phyloP scores from a whole-genome alignment of 2,329 filamentous ascomycete species.

The Chaetomiaceae sp. region DNA sequence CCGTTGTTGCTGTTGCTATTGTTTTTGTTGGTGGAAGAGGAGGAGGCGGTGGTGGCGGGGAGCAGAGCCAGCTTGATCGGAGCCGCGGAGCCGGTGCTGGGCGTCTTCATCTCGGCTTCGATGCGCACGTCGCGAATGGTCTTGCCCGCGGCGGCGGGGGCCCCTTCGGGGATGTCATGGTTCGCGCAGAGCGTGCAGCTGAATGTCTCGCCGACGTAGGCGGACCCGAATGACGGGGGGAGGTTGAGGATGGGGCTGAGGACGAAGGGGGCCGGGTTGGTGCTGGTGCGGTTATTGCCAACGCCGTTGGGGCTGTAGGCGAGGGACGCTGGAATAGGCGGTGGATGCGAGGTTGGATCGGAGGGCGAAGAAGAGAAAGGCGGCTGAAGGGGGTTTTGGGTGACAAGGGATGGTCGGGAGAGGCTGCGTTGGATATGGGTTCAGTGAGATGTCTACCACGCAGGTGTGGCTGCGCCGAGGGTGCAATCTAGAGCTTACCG shows the following conservation, averaged over 20 bases:
- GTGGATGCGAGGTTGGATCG: slow-evolving; percentile 41
- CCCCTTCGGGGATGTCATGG: slow-evolving; percentile 57
- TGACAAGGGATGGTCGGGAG: slow-evolving; percentile 72
- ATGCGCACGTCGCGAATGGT: slow-evolving; percentile 74
- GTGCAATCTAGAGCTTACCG: slow-evolving; percentile 41
- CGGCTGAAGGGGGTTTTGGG: slow-evolving; percentile 60
- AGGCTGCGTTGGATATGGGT: slow-evolving; percentile 50
- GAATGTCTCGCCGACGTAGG: slow-evolving; percentile 94
- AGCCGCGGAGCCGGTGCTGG: slow-evolving; percentile 42
- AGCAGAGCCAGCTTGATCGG: slow-evolving; percentile 8
- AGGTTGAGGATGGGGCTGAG: slow-evolving; percentile 70
- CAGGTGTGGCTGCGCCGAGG: slow-evolving; percentile 6
- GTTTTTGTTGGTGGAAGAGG: neutral
- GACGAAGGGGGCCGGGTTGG: slow-evolving; percentile 47
- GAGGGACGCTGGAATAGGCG: slow-evolving; percentile 61
- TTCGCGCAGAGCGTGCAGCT: slow-evolving; percentile 94
- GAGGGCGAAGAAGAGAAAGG: slow-evolving; percentile 35
- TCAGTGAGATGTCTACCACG: neutral
- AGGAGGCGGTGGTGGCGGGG: neutral
- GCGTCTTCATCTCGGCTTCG: slow-evolving; percentile 92
- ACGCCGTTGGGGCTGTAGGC: slow-evolving; percentile 52
- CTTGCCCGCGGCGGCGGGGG: slow-evolving; percentile 31
- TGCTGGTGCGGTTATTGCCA: neutral
- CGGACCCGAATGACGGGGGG: slow-evolving; percentile 85
- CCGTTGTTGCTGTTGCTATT: neutral